phyloP scores from a whole-genome alignment of 2,329 filamentous ascomycete species.

The Sarocladium strictum region DNA sequence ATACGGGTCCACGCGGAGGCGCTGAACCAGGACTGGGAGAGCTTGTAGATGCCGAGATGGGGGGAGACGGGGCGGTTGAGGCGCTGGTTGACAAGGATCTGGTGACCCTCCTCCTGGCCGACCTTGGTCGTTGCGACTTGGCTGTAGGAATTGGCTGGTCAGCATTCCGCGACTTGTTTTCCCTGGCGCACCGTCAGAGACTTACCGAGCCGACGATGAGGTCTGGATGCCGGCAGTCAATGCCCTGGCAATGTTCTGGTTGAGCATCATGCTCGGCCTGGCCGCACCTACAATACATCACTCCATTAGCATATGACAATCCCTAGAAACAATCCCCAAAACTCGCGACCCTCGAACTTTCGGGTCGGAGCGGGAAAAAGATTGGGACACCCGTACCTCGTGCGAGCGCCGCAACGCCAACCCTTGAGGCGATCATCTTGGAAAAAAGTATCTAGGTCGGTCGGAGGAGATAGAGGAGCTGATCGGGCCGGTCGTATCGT shows the following conservation, averaged over 20 bases:
- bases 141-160: conserved; percentile 29
- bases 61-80: conserved; percentile 75
- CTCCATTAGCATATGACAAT: neutral
- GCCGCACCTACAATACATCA: conserved; percentile 29
- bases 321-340: neutral
- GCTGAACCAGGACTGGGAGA: conserved; percentile 78
- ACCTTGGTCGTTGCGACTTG: conserved; percentile 52
- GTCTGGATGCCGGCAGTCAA: conserved; percentile 35
- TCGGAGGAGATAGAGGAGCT: conserved; percentile 2
- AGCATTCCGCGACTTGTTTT: neutral
- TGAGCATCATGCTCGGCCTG: conserved; percentile 39
- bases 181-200: neutral
- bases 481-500: conserved; percentile 1
- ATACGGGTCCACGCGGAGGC: conserved; percentile 72
- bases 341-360: no score
- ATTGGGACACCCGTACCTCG: conserved; percentile 41
- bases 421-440: conserved; percentile 51
- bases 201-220: conserved; percentile 42
- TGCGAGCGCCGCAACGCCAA: conserved; percentile 53
- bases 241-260: conserved; percentile 40
- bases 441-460: conserved; percentile 9
- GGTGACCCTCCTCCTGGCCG: conserved; percentile 44
- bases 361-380: neutral
- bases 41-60: conserved; percentile 80
- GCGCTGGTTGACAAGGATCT: conserved; percentile 77